phyloP scores from a whole-genome alignment of 352 stramenopile genomes.

The Phytophthora vignae region DNA sequence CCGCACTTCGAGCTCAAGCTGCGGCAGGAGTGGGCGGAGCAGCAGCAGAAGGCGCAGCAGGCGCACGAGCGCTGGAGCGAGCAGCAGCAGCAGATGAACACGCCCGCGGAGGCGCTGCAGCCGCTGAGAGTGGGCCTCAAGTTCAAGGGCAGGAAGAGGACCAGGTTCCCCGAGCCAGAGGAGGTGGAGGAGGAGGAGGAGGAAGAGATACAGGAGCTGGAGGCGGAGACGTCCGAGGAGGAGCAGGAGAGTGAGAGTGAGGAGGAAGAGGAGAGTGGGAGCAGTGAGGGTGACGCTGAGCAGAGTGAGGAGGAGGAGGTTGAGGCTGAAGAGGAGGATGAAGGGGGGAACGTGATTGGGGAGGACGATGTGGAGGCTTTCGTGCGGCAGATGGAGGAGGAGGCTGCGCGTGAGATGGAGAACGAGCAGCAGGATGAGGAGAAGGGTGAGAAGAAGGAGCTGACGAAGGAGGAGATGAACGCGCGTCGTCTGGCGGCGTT shows the following conservation, averaged over 20 bases:
- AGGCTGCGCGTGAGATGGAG: conserved; percentile 8
- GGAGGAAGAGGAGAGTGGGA: conserved; percentile 16
- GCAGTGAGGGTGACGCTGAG: neutral
- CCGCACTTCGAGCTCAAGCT: conserved; percentile 59
- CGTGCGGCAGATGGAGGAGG: conserved; percentile 45
- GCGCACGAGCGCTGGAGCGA: neutral
- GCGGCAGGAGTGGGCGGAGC: conserved; percentile 46
- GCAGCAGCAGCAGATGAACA: conserved; percentile 7
- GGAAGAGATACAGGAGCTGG: conserved; percentile 6
- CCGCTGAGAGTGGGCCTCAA: conserved; percentile 20
- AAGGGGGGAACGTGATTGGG: conserved; percentile 5
- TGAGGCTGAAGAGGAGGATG: neutral
- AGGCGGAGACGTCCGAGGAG: conserved; percentile 7
- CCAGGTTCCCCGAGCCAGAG: conserved; percentile 16
- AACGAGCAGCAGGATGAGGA: neutral
- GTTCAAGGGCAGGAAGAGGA: conserved; percentile 41
- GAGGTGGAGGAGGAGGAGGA: conserved; percentile 11
- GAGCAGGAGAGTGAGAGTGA: conserved; percentile 9
- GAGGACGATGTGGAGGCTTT: conserved; percentile 52
- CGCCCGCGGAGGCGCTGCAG: conserved; percentile 10
- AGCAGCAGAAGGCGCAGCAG: conserved; percentile 1
- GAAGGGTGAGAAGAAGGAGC: conserved; percentile 17
- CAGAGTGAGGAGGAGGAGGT: neutral
- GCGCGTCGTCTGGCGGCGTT: conserved; percentile 56
- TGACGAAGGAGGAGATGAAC: conserved; percentile 42